phyloP scores from a whole-genome alignment of 208 protist species.

The Wallacemonas rigidus region DNA sequence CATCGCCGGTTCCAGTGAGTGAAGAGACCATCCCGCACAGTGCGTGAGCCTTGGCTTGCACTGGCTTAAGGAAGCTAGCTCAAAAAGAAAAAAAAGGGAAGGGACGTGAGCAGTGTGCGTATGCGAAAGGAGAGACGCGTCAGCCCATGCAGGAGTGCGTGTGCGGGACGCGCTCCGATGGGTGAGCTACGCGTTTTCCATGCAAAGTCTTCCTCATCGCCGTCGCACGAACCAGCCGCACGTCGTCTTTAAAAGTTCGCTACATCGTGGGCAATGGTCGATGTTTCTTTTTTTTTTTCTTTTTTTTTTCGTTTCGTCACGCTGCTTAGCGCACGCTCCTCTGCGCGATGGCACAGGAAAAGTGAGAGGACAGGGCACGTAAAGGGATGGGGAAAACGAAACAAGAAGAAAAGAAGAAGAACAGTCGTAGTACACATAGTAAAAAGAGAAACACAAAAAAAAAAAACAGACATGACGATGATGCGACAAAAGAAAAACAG shows the following conservation, averaged over 20 bases:
- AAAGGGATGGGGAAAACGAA: neutral
- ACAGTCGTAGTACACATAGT: neutral
- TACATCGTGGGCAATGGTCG: too few relatives aligned
- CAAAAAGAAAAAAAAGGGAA: neutral
- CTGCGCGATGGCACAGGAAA: too few relatives aligned
- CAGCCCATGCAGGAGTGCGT: too few relatives aligned
- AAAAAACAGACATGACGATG: neutral
- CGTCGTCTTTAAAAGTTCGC: too few relatives aligned
- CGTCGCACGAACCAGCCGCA: too few relatives aligned
- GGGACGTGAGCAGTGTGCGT: neutral
- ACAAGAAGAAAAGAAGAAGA: constrained; percentile 4
- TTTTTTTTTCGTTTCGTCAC: neutral
- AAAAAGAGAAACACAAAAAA: neutral
- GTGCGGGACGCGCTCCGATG: too few relatives aligned
- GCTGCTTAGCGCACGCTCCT: too few relatives aligned
- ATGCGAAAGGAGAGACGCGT: neutral
- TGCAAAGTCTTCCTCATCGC: too few relatives aligned
- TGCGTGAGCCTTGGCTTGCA: too few relatives aligned
- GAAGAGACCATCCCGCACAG: neutral
- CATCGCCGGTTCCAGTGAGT: too few relatives aligned
- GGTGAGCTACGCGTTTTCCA: too few relatives aligned
- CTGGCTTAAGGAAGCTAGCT: too few relatives aligned
- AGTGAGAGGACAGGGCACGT: neutral
- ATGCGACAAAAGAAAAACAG: neutral
- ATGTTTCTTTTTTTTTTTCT: neutral